Percentiles rank a stretch among this genome's conserved stretches.
These are phyloP conservation scores for sorghum (Sorghum bicolor) DNA, from an alignment of 176 grass and related monocot genomes.

Conservation along the genomic window DNA sequence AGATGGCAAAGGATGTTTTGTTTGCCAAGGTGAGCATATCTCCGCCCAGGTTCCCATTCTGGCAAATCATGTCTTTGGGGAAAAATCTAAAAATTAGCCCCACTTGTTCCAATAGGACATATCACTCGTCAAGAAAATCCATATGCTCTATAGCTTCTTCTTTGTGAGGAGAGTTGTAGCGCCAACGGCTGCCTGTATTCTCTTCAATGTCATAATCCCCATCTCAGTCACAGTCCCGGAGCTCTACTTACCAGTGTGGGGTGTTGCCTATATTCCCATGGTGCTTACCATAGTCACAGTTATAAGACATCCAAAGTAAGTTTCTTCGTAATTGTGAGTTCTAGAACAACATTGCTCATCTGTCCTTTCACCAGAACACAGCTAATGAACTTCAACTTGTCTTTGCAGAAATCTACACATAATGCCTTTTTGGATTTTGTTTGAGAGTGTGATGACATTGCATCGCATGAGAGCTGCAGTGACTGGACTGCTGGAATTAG, in stretches of 20 bases:
- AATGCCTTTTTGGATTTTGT: slow-evolving; percentile 98
- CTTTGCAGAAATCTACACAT: slow-evolving; percentile 76
- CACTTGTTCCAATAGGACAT: slow-evolving; percentile 56
- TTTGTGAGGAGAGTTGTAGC: slow-evolving; percentile 83
- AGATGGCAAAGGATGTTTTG: slow-evolving; percentile 82
- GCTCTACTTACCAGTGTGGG: slow-evolving; percentile 79
- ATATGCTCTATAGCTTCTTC: slow-evolving; percentile 98
- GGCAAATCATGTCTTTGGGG: background rate
- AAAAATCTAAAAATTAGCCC: background rate
- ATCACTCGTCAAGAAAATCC: slow-evolving; percentile 74
- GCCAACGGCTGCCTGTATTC: slow-evolving; percentile 53
- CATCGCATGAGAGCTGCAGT: slow-evolving; percentile 85
- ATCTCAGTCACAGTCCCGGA: slow-evolving; percentile 80
- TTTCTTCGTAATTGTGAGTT: background rate
- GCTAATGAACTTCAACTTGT: background rate
- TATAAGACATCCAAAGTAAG: slow-evolving; percentile 83
- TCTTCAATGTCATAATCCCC: slow-evolving; percentile 81
- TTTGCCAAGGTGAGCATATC: slow-evolving; percentile 58
- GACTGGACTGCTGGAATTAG: slow-evolving; percentile 67
- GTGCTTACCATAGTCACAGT: slow-evolving; percentile 65
- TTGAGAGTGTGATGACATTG: slow-evolving; percentile 92
- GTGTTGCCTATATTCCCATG: slow-evolving; percentile 86
- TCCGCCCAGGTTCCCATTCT: background rate
- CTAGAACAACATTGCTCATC: background rate
- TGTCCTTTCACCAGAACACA: slow-evolving; percentile 1